phyloP scores from a whole-genome alignment of 2,329 filamentous ascomycete genomes.

The Curvularia sp. region DNA sequence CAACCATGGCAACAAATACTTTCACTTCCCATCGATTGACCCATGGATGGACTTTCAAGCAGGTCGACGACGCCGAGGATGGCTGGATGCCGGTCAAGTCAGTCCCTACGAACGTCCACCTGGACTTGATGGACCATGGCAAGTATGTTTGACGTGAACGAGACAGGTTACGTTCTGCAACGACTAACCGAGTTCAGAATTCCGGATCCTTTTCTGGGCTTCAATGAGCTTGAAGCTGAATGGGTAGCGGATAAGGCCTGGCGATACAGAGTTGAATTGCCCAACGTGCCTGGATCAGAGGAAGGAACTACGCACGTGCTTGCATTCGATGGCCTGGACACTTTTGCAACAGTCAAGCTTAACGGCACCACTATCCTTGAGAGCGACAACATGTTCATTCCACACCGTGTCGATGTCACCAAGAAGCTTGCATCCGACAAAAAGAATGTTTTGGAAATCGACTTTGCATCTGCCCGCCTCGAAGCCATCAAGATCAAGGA shows the following conservation, averaged over 20 bases:
- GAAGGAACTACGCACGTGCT: slow-evolving; percentile 54
- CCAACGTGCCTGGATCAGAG: slow-evolving; percentile 35
- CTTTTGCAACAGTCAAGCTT: slow-evolving; percentile 65
- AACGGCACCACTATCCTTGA: slow-evolving; percentile 62
- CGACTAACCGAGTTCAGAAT: slow-evolving; percentile 48
- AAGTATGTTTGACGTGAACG: slow-evolving; percentile 45
- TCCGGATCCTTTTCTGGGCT: slow-evolving; percentile 58
- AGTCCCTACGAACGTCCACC: slow-evolving; percentile 58
- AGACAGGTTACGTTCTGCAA: background rate
- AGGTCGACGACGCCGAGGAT: slow-evolving; percentile 51
- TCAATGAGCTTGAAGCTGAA: slow-evolving; percentile 58
- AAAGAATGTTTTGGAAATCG: slow-evolving; percentile 61
- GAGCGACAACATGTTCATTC: slow-evolving; percentile 70
- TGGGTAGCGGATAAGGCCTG: slow-evolving; percentile 59
- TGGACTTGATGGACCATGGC: slow-evolving; percentile 56
- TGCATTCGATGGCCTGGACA: slow-evolving; percentile 70
- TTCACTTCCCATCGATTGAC: slow-evolving; percentile 43
- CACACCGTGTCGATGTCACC: slow-evolving; percentile 62
- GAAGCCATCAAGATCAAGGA: slow-evolving; percentile 61
- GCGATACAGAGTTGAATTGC: slow-evolving; percentile 56
- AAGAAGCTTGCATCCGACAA: slow-evolving; percentile 45
- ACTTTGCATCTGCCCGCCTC: slow-evolving; percentile 63
- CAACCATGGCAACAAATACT: slow-evolving; percentile 38
- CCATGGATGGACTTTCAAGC: slow-evolving; percentile 56
- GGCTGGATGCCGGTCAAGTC: slow-evolving; percentile 55